Conservation (phyloP, 1,139 yeast genomes). For the Zhuliangozyma parablackwelliae region DNA sequence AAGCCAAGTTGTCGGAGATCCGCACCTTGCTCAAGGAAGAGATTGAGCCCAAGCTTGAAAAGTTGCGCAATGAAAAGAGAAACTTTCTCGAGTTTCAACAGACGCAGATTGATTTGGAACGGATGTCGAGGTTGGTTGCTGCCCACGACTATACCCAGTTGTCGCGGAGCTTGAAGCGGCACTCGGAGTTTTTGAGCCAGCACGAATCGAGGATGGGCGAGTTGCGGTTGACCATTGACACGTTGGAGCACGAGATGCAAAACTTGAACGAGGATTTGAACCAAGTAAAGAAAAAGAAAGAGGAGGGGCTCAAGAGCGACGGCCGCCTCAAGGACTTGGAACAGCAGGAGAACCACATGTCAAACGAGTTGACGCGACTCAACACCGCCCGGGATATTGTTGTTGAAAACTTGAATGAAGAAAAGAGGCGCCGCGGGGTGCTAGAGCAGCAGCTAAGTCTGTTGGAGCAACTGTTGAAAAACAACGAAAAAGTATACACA, state of each 20-base stretch:
- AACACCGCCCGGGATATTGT: constrained; percentile 60
- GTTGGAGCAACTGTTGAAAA: constrained; percentile 23
- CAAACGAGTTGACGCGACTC: constrained; percentile 67
- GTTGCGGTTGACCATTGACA: constrained; percentile 36
- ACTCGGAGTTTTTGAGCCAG: constrained; percentile 33
- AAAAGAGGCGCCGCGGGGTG: constrained; percentile 19
- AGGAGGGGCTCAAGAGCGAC: constrained; percentile 59
- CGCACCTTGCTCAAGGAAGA: constrained; percentile 72
- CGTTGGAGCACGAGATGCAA: constrained; percentile 50
- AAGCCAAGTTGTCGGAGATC: constrained; percentile 76
- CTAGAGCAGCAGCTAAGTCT: constrained; percentile 14
- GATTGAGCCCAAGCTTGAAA: constrained; percentile 88
- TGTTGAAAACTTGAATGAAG: constrained; percentile 51
- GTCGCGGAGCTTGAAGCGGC: constrained; percentile 37
- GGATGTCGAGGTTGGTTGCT: constrained; percentile 64
- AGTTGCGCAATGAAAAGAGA: constrained; percentile 75
- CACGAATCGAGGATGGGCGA: constrained; percentile 32
- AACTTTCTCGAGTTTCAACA: constrained; percentile 83
- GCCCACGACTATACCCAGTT: constrained; percentile 66
- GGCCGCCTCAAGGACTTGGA: constrained; percentile 63
- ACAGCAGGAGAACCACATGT: constrained; percentile 47
- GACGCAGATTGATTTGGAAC: constrained; percentile 76
- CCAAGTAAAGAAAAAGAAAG: constrained; percentile 50
- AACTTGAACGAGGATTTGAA: constrained; percentile 61
- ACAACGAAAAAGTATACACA: constrained; percentile 22